Conservation (phyloP, 768 basidiomycete species). For the Mycena venus region DNA sequence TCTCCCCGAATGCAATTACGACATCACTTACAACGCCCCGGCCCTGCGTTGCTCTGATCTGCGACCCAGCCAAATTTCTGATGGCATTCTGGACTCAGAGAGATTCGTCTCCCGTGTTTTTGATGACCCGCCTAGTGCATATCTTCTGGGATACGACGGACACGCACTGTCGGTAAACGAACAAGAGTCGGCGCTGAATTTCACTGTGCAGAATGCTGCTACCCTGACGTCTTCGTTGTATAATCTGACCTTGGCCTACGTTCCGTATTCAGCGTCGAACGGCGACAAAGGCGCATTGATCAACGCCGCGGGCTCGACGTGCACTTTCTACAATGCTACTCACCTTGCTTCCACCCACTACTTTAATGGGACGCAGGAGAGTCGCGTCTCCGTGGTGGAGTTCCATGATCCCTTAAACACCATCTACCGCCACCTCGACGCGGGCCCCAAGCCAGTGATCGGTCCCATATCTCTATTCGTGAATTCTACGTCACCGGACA, state of each 20-base stretch:
- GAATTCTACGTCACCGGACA: background rate
- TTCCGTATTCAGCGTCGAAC: slow-evolving; percentile 5
- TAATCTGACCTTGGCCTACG: background rate
- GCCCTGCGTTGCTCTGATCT: slow-evolving; percentile 17
- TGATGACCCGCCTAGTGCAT: slow-evolving; percentile 6
- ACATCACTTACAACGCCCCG: slow-evolving; percentile 21
- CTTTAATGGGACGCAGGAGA: slow-evolving; percentile 18
- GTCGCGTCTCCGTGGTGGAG: background rate
- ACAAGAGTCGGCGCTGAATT: slow-evolving; percentile 2
- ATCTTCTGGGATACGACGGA: slow-evolving; percentile 20
- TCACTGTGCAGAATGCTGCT: background rate
- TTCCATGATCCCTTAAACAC: background rate
- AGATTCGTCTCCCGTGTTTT: slow-evolving; percentile 6
- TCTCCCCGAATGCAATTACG: slow-evolving; percentile 18
- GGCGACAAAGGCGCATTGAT: background rate
- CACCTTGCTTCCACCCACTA: background rate
- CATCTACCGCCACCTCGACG: background rate
- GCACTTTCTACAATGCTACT: slow-evolving; percentile 15
- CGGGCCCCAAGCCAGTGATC: background rate
- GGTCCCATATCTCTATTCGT: background rate
- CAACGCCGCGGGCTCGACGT: slow-evolving; percentile 6
- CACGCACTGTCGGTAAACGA: background rate
- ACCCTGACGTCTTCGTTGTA: background rate
- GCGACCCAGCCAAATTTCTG: slow-evolving; percentile 9
- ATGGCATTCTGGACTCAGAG: background rate